These are phyloP conservation scores for Verticillium dahliae DNA, from an alignment of 2,329 filamentous ascomycete genomes.

Conservation along the genomic window DNA sequence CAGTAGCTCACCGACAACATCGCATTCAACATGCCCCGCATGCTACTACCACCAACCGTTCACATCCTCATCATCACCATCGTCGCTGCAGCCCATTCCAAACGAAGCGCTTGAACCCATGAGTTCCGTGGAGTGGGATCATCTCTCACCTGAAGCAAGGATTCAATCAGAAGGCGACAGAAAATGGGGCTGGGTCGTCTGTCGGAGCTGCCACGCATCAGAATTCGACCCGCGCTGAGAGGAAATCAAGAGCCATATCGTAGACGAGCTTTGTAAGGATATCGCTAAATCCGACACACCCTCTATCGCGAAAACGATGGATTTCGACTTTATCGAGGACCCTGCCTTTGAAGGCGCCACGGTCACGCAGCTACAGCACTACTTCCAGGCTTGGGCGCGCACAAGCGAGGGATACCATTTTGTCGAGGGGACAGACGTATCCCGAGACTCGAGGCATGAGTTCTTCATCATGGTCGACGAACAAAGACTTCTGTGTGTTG, in stretches of 20 bases:
- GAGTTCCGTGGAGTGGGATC: neutral
- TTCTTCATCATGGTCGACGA: slow-evolving; percentile 11
- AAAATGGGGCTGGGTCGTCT: neutral
- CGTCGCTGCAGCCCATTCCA: neutral
- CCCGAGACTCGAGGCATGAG: slow-evolving; percentile 6
- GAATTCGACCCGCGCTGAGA: neutral
- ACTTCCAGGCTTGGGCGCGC: slow-evolving; percentile 8
- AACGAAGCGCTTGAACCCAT: neutral
- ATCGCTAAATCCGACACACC: slow-evolving; percentile 8
- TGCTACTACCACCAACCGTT: neutral
- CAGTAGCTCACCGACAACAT: neutral
- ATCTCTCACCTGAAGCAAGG: neutral
- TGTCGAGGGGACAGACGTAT: neutral
- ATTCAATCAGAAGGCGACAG: neutral
- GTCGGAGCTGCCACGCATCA: neutral
- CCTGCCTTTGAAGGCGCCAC: slow-evolving; percentile 11
- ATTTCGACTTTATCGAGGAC: slow-evolving; percentile 11
- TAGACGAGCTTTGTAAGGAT: neutral
- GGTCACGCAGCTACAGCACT: slow-evolving; percentile 5
- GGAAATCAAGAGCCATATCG: neutral
- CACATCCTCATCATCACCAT: neutral
- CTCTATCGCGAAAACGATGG: slow-evolving; percentile 7
- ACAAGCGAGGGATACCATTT: neutral
- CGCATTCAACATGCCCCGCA: neutral
- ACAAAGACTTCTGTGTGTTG: neutral